These are phyloP conservation scores for Leptoxyphium fumago DNA, from an alignment of 2,329 filamentous ascomycete species.

Conservation along the genomic window DNA sequence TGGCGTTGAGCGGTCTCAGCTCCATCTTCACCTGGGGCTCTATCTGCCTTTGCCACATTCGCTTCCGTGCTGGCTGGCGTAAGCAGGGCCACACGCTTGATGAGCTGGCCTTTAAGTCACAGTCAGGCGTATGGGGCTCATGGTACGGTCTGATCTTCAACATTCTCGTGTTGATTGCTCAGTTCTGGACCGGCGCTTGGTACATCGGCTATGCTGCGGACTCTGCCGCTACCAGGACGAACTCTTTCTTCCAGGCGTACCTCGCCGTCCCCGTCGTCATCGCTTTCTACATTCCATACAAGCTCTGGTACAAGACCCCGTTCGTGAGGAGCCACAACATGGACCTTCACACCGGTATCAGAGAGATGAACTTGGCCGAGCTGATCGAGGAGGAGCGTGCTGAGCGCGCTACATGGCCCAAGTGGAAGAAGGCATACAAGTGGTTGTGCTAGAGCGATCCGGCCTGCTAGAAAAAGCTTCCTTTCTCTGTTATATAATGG, in stretches of 20 bases:
- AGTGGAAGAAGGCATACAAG: constrained; percentile 35
- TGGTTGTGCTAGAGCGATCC: constrained; percentile 26
- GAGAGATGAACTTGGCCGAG: constrained; percentile 69
- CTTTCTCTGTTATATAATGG: neutral
- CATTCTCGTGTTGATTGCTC: constrained; percentile 36
- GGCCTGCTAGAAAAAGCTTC: constrained; percentile 1
- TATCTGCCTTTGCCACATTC: constrained; percentile 83
- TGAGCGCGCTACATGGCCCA: constrained; percentile 44
- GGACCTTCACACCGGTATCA: constrained; percentile 72
- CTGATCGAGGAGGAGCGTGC: constrained; percentile 67
- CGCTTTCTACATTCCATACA: constrained; percentile 18
- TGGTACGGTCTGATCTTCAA: constrained; percentile 46
- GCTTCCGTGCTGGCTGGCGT: constrained; percentile 68
- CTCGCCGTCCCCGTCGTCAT: constrained; percentile 21
- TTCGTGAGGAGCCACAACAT: constrained; percentile 58
- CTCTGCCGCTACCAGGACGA: constrained; percentile 6
- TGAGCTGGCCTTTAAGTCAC: constrained; percentile 49
- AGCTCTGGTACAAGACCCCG: constrained; percentile 14
- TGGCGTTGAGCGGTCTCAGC: constrained; percentile 57
- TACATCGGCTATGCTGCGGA: constrained; percentile 11
- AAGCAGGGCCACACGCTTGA: constrained; percentile 48
- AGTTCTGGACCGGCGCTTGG: constrained; percentile 12
- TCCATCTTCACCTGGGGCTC: constrained; percentile 69
- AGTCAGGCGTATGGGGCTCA: constrained; percentile 46
- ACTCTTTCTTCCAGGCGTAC: constrained; percentile 17